These are phyloP conservation scores for Talaromyces nanjingensis DNA, from an alignment of 495 filamentous ascomycete genomes.

Conservation along the genomic window DNA sequence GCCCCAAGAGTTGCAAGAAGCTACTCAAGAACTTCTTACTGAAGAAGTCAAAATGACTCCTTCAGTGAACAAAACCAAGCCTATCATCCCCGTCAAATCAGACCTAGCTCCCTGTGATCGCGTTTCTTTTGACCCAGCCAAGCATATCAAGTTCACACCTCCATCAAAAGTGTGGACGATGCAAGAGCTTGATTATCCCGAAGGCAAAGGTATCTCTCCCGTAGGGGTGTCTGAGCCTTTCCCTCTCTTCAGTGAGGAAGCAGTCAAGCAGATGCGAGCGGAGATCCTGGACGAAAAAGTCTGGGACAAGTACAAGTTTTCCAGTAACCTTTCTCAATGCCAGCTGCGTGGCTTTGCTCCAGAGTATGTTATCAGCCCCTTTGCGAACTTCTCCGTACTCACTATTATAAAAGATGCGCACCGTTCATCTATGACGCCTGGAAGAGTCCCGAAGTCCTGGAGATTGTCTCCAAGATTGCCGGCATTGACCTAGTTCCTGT, in stretches of 20 bases:
- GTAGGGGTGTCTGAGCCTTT: slow-evolving; percentile 69
- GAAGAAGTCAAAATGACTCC: background rate
- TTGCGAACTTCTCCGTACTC: slow-evolving; percentile 1
- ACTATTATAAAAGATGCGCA: slow-evolving; percentile 39
- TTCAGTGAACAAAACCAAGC: background rate
- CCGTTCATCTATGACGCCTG: slow-evolving; percentile 66
- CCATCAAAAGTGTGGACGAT: slow-evolving; percentile 50
- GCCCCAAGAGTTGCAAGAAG: background rate
- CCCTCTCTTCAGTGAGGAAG: slow-evolving; percentile 61
- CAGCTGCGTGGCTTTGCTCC: slow-evolving; percentile 62
- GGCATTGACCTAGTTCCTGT: slow-evolving; percentile 64
- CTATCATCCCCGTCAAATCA: slow-evolving; percentile 11
- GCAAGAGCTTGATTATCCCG: slow-evolving; percentile 50
- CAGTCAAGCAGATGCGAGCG: slow-evolving; percentile 55
- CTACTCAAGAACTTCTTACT: background rate
- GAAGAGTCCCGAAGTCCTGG: slow-evolving; percentile 57
- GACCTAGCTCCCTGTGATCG: background rate
- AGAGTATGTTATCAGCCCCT: slow-evolving; percentile 42
- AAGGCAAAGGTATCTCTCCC: slow-evolving; percentile 53
- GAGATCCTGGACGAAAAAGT: slow-evolving; percentile 60
- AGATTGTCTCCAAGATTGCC: slow-evolving; percentile 62
- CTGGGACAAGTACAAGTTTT: slow-evolving; percentile 56
- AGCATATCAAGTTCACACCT: slow-evolving; percentile 48
- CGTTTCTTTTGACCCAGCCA: slow-evolving; percentile 42
- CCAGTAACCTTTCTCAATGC: slow-evolving; percentile 57